phyloP scores from a whole-genome alignment of 1,139 yeast genomes.

The Zygosaccharomyces pseudobailii region DNA sequence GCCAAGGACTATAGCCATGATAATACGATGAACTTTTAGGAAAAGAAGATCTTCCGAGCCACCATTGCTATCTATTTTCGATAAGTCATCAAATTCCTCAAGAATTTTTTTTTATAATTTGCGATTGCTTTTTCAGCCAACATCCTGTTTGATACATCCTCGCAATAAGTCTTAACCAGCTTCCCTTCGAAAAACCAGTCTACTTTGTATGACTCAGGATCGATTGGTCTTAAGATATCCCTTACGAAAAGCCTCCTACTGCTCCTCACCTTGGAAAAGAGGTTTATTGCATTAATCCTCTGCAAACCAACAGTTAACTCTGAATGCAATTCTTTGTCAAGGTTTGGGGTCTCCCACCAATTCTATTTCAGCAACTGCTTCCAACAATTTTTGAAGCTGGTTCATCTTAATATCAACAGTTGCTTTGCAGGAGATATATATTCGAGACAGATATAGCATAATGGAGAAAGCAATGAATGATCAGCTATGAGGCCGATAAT shows the following conservation, averaged over 20 bases:
- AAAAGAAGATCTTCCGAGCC: neutral
- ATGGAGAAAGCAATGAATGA: constrained; percentile 1
- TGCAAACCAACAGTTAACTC: neutral
- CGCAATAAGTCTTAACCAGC: neutral
- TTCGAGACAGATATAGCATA: neutral
- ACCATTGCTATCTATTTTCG: neutral
- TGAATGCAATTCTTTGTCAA: neutral
- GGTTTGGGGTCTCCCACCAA: neutral
- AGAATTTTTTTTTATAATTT: neutral
- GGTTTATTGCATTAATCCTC: neutral
- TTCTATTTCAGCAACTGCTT: neutral
- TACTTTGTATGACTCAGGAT: neutral
- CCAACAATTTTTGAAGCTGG: neutral
- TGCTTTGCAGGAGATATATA: neutral
- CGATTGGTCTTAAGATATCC: neutral
- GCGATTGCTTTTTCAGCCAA: neutral
- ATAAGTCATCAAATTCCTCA: neutral
- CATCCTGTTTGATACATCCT: neutral
- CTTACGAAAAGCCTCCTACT: neutral
- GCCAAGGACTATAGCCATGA: neutral
- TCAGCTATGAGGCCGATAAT: neutral
- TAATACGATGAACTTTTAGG: neutral
- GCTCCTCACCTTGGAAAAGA: neutral
- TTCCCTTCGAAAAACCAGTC: neutral
- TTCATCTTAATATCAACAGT: neutral